Evolutionary conservation across 1,284 basidiomycete species (phyloP).

Genomic region (Leccinum fallax): DNA sequence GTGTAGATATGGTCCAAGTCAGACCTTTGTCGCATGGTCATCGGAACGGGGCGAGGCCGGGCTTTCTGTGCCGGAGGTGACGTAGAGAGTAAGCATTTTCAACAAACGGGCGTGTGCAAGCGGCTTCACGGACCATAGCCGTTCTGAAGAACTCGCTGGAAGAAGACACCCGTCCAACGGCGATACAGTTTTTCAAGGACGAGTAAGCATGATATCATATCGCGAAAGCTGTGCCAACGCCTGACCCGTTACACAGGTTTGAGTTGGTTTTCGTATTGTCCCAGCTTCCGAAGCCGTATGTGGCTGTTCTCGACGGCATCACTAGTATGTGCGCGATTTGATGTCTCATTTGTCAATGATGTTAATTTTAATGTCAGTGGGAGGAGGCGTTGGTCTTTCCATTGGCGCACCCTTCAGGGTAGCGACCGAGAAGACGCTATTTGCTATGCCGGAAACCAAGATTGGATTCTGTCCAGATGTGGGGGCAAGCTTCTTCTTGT

Average conservation of each 20-base stretch:
- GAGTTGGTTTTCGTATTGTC: conserved; percentile 88
- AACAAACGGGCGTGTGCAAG: conserved; percentile 6
- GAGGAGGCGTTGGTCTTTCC: conserved; percentile 91
- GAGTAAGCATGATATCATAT: conserved; percentile 58
- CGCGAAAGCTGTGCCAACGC: conserved; percentile 5
- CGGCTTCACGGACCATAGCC: conserved; percentile 42
- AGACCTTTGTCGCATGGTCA: conserved; percentile 73
- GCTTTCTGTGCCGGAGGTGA: conserved; percentile 97
- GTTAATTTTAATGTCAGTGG: conserved; percentile 61
- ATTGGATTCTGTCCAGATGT: conserved; percentile 93
- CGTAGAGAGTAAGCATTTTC: conserved; percentile 67
- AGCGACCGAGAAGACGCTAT: conserved; percentile 89
- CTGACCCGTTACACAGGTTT: conserved; percentile 58
- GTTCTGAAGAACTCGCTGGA: conserved; percentile 55
- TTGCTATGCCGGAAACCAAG: conserved; percentile 98
- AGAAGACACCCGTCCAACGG: conserved; percentile 55
- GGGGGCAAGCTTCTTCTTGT: conserved; percentile 88
- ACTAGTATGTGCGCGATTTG: conserved; percentile 66
- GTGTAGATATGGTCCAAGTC: conserved; percentile 79
- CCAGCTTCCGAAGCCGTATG: conserved; percentile 82
- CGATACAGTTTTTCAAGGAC: conserved; percentile 86
- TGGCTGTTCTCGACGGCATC: conserved; percentile 88
- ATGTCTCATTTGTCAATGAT: conserved; percentile 23
- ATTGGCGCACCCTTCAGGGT: conserved; percentile 91
- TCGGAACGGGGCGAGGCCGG: conserved; percentile 76